Evolutionary conservation across 176 grass and related monocot species (phyloP), one percentile per base, ranked within the genome.

Genomic region (Cenchrus purpureus): DNA sequence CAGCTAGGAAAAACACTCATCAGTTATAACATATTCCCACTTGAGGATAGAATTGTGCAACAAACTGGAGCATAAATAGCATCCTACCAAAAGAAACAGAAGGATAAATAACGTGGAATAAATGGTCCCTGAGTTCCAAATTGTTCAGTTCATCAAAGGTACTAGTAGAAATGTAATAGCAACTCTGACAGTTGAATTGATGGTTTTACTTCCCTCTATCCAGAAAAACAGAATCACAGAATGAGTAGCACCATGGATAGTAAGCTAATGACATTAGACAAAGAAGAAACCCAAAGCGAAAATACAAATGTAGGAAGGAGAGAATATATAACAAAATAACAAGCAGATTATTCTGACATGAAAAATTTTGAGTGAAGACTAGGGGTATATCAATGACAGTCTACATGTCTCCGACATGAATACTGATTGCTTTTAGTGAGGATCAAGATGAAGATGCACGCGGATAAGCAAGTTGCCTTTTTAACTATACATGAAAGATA

Each of bases 401-500:
- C 7, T 79, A 52, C 8, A 73, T n/a, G 20, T 34, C 8, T 6
- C 37, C 9, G 5, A 22, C 31, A 81, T 81, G 37, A 55, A 81
- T 46, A 3, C 68, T 8, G 61, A 74, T 74, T 12, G 48, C 28
- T 48, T 15, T 2, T 52, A 87, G 12, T 3, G n/a, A 61, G 51
- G 28, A 2, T 25, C 5, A 37, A 57, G 37, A 68, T 19, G 43
- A 20, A 80, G 10, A 51, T 2, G 40, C 10, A 48, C 25, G 4
- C 11, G 58, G 14, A 86, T 22, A 87, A 68, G 60, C 28, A 73
- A 62, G 51, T 48, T 71, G 51, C 25, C 74, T 70, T 74, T 51
- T n/a, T 6, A 80, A 59, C 28, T 73, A 28, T 73, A 28, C 37
- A 81, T 43, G 40, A 74, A 74, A 90, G 67, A 2, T 37, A 79